A percentile compares a stretch with the other conserved stretches of the same genome.
Evolutionary conservation across 1,139 yeast species (phyloP).

Genomic region (Torulaspora globosa): DNA sequence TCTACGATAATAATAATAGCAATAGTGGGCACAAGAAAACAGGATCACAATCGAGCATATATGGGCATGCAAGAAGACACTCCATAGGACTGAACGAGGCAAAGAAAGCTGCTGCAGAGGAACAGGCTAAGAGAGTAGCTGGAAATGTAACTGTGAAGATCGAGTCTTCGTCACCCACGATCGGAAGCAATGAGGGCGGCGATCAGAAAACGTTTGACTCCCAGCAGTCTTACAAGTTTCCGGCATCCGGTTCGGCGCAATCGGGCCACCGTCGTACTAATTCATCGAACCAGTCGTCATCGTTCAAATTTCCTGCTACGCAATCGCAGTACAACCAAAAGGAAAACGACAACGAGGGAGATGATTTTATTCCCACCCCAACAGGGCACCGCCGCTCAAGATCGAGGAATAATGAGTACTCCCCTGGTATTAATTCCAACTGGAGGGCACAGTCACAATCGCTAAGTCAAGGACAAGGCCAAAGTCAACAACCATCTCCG

Average conservation of each 20-base stretch:
- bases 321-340: slow-evolving; percentile 10
- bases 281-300: slow-evolving; percentile 27
- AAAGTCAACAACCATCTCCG: slow-evolving; percentile 27
- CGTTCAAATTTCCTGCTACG: slow-evolving; percentile 24
- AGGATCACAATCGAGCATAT: slow-evolving; percentile 35
- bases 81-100: slow-evolving; percentile 92
- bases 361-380: slow-evolving; percentile 34
- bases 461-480: slow-evolving; percentile 15
- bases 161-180: slow-evolving; percentile 15
- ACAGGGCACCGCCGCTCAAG: slow-evolving; percentile 39
- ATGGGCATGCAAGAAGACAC: slow-evolving; percentile 86
- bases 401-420: slow-evolving; percentile 42
- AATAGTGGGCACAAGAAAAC: slow-evolving; percentile 37
- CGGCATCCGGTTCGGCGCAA: slow-evolving; percentile 39
- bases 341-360: slow-evolving; percentile 27
- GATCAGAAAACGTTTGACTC: slow-evolving; percentile 14
- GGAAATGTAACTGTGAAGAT: slow-evolving; percentile 23
- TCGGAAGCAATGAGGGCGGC: slow-evolving; percentile 12
- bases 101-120: slow-evolving; percentile 92
- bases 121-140: slow-evolving; percentile 58
- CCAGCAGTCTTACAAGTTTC: slow-evolving; percentile 47
- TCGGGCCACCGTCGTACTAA: slow-evolving; percentile 32
- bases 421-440: slow-evolving; percentile 54
- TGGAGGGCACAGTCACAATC: slow-evolving; percentile 51
- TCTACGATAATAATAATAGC: slow-evolving; percentile 32